Evolutionary conservation across 306 rosid species (phyloP).

Genomic region (Styphnolobium japonicum): DNA sequence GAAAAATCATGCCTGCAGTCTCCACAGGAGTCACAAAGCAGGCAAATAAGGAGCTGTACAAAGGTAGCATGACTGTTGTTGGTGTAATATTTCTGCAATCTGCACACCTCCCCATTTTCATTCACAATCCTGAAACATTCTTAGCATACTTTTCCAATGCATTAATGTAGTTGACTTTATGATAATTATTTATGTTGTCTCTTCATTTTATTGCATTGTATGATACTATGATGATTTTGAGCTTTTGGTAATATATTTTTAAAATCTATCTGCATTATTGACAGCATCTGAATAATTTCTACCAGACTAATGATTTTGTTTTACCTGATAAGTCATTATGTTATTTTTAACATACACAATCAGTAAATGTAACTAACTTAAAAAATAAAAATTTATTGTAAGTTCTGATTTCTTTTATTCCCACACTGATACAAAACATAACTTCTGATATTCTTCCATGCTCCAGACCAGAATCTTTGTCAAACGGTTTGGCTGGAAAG

Average conservation of each 20-base stretch:
- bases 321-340: neutral
- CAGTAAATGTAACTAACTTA: neutral
- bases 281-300: neutral
- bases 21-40: slow-evolving; percentile 61
- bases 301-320: neutral
- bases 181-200: neutral
- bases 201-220: neutral
- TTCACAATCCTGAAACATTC: neutral
- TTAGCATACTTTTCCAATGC: neutral
- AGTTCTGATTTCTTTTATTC: neutral
- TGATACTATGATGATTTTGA: neutral
- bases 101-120: neutral
- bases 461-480: neutral
- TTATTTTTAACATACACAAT: neutral
- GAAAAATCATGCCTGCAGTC: slow-evolving; percentile 68
- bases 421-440: neutral
- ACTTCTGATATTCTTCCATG: neutral
- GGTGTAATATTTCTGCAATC: neutral
- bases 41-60: slow-evolving; percentile 78
- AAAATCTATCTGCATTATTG: neutral
- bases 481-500: neutral
- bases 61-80: slow-evolving; percentile 45
- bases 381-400: neutral
- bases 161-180: neutral
- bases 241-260: slow-evolving; percentile 3